Conservation (phyloP, 441 rosid genomes). For the Adansonia rubrostipa region DNA sequence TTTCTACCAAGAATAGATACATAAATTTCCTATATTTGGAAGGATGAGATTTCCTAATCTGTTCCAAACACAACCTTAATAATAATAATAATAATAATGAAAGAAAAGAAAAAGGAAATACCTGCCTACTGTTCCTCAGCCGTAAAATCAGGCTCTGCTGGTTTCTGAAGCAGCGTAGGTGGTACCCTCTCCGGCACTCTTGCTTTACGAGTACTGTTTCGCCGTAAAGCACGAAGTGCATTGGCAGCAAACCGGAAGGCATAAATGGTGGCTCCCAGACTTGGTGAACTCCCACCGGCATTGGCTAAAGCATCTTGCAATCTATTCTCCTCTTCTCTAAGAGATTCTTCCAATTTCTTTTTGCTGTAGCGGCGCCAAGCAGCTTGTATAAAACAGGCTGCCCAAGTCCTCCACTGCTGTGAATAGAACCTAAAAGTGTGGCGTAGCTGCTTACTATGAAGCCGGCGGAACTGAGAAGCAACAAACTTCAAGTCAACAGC, state of each 20-base stretch:
- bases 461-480: conserved; percentile 76
- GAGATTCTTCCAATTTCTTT: conserved; percentile 72
- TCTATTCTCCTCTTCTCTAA: conserved; percentile 62
- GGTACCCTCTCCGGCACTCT: conserved; percentile 58
- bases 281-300: conserved; percentile 60
- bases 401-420: conserved; percentile 90
- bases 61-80: neutral
- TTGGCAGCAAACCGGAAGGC: conserved; percentile 82
- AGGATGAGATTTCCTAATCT: neutral
- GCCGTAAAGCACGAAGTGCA: conserved; percentile 52
- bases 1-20: neutral
- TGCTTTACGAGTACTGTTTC: conserved; percentile 49
- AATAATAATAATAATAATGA: too few relatives aligned
- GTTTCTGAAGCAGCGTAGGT: conserved; percentile 68
- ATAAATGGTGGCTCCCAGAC: conserved; percentile 74
- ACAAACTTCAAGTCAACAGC: conserved; percentile 76
- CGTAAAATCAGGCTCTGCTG: conserved; percentile 81
- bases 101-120: neutral
- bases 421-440: conserved; percentile 80
- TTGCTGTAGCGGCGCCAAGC: conserved; percentile 71
- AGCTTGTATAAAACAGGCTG: conserved; percentile 85
- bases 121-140: conserved; percentile 47
- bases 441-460: conserved; percentile 77
- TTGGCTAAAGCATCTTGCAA: conserved; percentile 74
- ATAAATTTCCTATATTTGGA: neutral